Conservation (phyloP, 306 rosid genomes). For the Ceratonia siliqua region DNA sequence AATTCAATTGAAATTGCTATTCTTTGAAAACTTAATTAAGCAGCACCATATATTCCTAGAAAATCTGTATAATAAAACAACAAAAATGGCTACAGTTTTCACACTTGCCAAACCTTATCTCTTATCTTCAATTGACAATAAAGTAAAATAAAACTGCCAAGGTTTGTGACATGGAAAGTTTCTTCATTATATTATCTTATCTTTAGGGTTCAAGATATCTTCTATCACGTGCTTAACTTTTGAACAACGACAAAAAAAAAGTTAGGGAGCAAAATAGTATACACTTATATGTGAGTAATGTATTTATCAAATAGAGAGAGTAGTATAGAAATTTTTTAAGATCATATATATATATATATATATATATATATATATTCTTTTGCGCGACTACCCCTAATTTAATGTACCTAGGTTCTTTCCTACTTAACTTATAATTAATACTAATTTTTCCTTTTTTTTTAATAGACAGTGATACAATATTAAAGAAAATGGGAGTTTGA, state of each 20-base stretch:
- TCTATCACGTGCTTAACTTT: background rate
- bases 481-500: no score
- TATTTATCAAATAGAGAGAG: no score
- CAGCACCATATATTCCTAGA: background rate
- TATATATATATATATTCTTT: no score
- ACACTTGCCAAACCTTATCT: constrained; percentile 34
- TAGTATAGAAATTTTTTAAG: no score
- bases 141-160: constrained; percentile 42
- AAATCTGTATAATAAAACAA: background rate
- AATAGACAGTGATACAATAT: no score
- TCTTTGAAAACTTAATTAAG: background rate
- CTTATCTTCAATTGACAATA: constrained; percentile 1
- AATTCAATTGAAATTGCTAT: no score
- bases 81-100: constrained; percentile 14
- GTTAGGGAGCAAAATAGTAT: background rate
- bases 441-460: no score
- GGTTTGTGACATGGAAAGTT: constrained; percentile 9
- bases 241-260: background rate
- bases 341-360: no score
- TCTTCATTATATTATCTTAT: background rate
- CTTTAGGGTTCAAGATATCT: background rate
- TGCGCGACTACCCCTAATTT: no score
- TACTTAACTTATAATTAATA: no score
- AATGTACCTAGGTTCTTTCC: no score
- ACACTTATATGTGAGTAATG: no score